phyloP scores from a whole-genome alignment of 495 filamentous ascomycete genomes.

The Hypoxylon subgilvum region DNA sequence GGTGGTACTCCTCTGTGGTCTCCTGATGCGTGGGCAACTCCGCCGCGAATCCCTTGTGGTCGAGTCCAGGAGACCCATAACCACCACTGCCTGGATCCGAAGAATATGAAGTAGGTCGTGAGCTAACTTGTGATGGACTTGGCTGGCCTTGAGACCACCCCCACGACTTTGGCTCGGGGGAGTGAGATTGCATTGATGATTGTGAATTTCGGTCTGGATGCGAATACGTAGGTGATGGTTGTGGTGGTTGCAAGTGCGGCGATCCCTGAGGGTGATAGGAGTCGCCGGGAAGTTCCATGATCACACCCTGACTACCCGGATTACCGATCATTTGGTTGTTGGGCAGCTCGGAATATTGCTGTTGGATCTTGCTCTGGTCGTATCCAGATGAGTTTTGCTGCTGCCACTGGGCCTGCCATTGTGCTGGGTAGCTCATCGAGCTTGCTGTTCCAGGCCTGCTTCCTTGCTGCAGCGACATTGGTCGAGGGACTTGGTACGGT shows the following conservation, averaged over 20 bases:
- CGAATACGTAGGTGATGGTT: conserved; percentile 21
- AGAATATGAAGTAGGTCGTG: conserved; percentile 44
- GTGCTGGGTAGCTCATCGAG: conserved; percentile 35
- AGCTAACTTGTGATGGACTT: conserved; percentile 36
- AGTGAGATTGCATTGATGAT: conserved; percentile 43
- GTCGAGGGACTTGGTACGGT: conserved; percentile 52
- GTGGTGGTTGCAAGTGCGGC: conserved; percentile 34
- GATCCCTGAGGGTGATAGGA: conserved; percentile 45
- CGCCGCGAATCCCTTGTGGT: conserved; percentile 45
- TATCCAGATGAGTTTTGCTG: conserved; percentile 26
- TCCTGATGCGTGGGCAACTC: conserved; percentile 48
- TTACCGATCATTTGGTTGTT: conserved; percentile 1
- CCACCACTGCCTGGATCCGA: conserved; percentile 40
- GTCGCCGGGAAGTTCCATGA: conserved; percentile 57
- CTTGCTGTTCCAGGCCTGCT: conserved; percentile 37
- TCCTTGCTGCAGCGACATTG: conserved; percentile 40
- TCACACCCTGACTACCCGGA: conserved; percentile 25
- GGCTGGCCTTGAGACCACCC: conserved; percentile 43
- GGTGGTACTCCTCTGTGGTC: conserved; percentile 49
- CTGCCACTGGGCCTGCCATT: conserved; percentile 35
- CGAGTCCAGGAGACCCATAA: conserved; percentile 43
- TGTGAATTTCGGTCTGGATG: conserved; percentile 35
- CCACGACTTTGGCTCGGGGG: conserved; percentile 34
- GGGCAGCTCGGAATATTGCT: conserved; percentile 30
- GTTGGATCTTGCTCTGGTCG: conserved; percentile 32